A percentile compares a stretch with the other conserved stretches of the same genome.
These are phyloP conservation scores for Fusarium buxicola DNA, from an alignment of 2,329 filamentous ascomycete species.

Conservation along the genomic window DNA sequence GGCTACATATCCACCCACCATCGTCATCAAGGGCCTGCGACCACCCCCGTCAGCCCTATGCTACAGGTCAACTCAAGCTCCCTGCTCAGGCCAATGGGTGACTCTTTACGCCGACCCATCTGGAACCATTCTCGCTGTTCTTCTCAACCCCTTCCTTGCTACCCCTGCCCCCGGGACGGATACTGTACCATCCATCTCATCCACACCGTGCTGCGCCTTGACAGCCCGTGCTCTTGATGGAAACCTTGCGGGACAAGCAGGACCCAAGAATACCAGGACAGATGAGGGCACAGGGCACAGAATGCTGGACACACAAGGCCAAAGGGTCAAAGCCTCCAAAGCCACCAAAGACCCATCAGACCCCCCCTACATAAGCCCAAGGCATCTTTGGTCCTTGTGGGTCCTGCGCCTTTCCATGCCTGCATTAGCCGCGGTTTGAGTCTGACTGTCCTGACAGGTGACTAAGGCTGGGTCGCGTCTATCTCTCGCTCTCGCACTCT, in stretches of 20 bases:
- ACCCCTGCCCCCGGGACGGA: conserved; percentile 33
- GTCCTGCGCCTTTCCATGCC: conserved; percentile 45
- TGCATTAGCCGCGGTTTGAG: conserved; percentile 48
- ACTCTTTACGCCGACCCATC: conserved; percentile 45
- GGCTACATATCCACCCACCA: conserved; percentile 25
- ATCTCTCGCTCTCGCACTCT: conserved; percentile 43
- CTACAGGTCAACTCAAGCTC: conserved; percentile 44
- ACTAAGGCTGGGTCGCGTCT: conserved; percentile 48
- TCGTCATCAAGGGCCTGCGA: conserved; percentile 29
- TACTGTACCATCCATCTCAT: conserved; percentile 34
- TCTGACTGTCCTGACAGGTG: conserved; percentile 50
- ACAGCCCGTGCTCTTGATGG: conserved; percentile 39
- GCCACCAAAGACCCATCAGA: conserved; percentile 33
- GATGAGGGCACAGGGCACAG: conserved; percentile 34
- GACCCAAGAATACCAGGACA: conserved; percentile 27
- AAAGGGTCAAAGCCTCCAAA: conserved; percentile 32
- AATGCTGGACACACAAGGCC: conserved; percentile 32
- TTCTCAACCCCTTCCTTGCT: conserved; percentile 19
- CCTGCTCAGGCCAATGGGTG: conserved; percentile 42
- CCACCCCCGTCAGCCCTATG: conserved; percentile 44
- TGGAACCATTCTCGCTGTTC: conserved; percentile 35
- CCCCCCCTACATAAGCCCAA: conserved; percentile 37
- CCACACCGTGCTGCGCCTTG: conserved; percentile 46
- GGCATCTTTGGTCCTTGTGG: conserved; percentile 45
- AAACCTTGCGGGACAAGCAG: conserved; percentile 33